A percentile compares a stretch with the other conserved stretches of the same genome.
Evolutionary conservation across 2,329 filamentous ascomycete species (phyloP).

Genomic region (Xylariomycetidae sp.): DNA sequence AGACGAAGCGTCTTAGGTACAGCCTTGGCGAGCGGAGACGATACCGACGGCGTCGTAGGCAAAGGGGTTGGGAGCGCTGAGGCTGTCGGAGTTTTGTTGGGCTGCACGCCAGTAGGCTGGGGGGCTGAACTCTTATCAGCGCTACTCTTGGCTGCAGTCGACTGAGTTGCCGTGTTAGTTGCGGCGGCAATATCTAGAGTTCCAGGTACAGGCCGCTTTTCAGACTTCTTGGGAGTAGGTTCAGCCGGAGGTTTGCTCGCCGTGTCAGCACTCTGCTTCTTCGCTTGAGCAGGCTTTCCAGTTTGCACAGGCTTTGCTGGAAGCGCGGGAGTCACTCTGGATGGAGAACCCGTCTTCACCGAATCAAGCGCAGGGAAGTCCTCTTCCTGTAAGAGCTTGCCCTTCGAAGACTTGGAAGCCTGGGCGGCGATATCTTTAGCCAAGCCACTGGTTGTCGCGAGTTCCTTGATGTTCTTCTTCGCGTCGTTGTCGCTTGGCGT

Average conservation of each 20-base stretch:
- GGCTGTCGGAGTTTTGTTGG: conserved; percentile 26
- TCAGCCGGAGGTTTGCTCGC: conserved; percentile 14
- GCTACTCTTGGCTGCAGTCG: conserved; percentile 10
- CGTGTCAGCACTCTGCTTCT: conserved; percentile 20
- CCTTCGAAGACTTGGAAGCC: conserved; percentile 29
- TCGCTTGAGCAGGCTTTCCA: conserved; percentile 22
- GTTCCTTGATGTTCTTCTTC: conserved; percentile 38
- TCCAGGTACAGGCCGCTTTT: conserved; percentile 33
- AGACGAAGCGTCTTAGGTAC: conserved; percentile 64
- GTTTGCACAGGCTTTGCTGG: conserved; percentile 25
- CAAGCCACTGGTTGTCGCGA: conserved; percentile 39
- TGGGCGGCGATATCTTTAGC: conserved; percentile 40
- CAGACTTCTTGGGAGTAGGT: conserved; percentile 16
- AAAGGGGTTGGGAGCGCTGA: conserved; percentile 46
- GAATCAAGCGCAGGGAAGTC: conserved; percentile 57
- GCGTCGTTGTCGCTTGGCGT: conserved; percentile 24
- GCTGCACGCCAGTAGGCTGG: conserved; percentile 25
- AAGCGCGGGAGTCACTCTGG: conserved; percentile 26
- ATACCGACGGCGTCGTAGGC: conserved; percentile 38
- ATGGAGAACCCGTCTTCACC: conserved; percentile 31
- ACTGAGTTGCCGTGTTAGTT: conserved; percentile 28
- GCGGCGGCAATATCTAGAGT: conserved; percentile 46
- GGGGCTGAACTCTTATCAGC: conserved; percentile 24
- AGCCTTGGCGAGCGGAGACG: conserved; percentile 45
- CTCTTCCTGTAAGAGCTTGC: conserved; percentile 47